Conservation (phyloP, 192 early-diverging fungal species). For the Diversispora epigaea region DNA sequence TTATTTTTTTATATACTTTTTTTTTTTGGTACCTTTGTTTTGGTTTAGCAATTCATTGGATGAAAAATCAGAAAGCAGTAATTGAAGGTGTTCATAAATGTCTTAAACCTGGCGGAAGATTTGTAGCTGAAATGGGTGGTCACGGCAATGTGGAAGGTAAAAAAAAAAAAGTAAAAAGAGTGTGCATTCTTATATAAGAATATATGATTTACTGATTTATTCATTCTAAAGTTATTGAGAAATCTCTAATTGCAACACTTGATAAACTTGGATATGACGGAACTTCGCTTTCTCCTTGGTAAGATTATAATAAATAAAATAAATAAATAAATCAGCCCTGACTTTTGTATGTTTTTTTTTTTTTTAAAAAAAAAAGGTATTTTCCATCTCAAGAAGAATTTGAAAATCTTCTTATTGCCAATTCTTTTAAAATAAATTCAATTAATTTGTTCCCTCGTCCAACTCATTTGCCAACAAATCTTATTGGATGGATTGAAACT, state of each 20-base stretch:
- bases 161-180: not conserved
- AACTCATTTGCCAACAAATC: constrained; percentile 54
- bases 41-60: constrained; percentile 66
- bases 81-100: constrained; percentile 54
- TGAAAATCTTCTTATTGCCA: constrained; percentile 44
- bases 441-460: constrained; percentile 54
- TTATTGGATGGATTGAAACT: constrained; percentile 64
- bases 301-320: not conserved
- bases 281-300: constrained; percentile 43
- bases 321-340: not conserved
- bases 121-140: constrained; percentile 63
- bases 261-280: constrained; percentile 47
- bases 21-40: not conserved
- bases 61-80: constrained; percentile 60
- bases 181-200: not conserved
- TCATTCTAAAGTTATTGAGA: constrained; percentile 31
- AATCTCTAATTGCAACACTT: constrained; percentile 43
- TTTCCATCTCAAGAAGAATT: constrained; percentile 54
- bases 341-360: not conserved
- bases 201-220: not conserved
- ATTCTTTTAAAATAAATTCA: constrained; percentile 49
- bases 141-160: constrained; percentile 42
- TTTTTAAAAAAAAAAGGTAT: constrained; percentile 40
- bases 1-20: too few relatives aligned
- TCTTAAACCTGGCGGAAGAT: constrained; percentile 56